Evolutionary conservation across 2,329 filamentous ascomycete genomes (phyloP).

Genomic region (Aureobasidium sp.): DNA sequence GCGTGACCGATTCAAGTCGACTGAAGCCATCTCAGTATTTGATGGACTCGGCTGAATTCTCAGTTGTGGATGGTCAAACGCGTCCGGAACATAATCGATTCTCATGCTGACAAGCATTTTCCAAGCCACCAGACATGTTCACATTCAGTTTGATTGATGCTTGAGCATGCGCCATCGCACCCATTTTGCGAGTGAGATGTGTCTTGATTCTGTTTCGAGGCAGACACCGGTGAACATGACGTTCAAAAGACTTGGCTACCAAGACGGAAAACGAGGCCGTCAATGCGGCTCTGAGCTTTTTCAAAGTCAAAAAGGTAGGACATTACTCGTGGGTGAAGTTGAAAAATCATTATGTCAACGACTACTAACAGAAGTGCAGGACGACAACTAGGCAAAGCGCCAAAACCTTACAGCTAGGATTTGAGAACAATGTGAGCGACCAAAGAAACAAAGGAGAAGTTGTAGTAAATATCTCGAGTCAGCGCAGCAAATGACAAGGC

Average conservation of each 20-base stretch:
- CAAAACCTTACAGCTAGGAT: neutral
- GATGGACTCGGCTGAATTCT: neutral
- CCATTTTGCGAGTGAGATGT: neutral
- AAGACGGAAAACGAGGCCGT: neutral
- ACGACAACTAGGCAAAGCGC: no score
- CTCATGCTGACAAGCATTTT: no score
- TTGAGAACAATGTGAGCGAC: no score
- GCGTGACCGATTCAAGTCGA: neutral
- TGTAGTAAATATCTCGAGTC: no score
- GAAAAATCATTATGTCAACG: no score
- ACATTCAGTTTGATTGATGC: no score
- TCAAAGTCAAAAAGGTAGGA: neutral
- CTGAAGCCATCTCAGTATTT: neutral
- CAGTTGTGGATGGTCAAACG: neutral
- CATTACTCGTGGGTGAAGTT: neutral
- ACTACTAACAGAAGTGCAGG: neutral
- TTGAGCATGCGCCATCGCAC: no score
- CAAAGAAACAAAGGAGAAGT: no score
- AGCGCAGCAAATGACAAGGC: no score
- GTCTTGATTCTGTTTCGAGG: neutral
- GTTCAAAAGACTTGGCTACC: no score
- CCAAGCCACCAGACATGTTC: no score
- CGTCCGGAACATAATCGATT: neutral
- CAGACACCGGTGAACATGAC: neutral
- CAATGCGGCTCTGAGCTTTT: neutral